A percentile compares a stretch with the other conserved stretches of the same genome.
Conservation (phyloP, 208 protist genomes). For the Trypanosomatidae sp. region DNA sequence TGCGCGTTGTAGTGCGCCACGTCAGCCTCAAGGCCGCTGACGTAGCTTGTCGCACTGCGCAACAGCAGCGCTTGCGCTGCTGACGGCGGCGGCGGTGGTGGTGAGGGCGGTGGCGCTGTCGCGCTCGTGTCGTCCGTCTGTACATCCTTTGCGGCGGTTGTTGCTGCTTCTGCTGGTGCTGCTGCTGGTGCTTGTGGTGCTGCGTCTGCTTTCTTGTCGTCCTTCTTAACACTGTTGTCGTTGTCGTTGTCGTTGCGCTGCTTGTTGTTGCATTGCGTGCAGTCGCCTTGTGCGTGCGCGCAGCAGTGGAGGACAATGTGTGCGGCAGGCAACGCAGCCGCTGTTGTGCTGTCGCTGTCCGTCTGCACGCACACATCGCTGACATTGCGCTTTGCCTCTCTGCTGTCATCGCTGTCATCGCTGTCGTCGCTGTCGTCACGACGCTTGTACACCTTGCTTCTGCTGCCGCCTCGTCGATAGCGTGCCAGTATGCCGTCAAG, state of each 20-base stretch:
- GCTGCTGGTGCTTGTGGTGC: constrained; percentile 1
- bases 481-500: constrained; percentile 14
- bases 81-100: neutral
- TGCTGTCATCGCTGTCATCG: neutral
- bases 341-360: too few relatives aligned
- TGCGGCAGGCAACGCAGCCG: too few relatives aligned
- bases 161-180: neutral
- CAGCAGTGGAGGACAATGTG: too few relatives aligned
- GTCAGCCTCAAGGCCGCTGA: constrained; percentile 33
- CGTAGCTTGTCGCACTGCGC: constrained; percentile 35
- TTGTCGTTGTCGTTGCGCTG: neutral
- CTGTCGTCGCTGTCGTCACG: constrained; percentile 1
- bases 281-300: too few relatives aligned
- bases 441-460: neutral
- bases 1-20: constrained; percentile 27
- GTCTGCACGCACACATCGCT: too few relatives aligned
- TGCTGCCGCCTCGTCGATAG: constrained; percentile 4
- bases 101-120: neutral
- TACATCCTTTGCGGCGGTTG: neutral
- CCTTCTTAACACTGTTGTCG: constrained; percentile 2
- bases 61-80: constrained; percentile 22
- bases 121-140: neutral
- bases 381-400: neutral
- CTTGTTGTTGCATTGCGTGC: too few relatives aligned
- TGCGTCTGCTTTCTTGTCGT: neutral